A percentile compares a stretch with the other conserved stretches of the same genome.
These are phyloP conservation scores for Carex pumila DNA, from an alignment of 176 grass and related monocot species.

Conservation along the genomic window DNA sequence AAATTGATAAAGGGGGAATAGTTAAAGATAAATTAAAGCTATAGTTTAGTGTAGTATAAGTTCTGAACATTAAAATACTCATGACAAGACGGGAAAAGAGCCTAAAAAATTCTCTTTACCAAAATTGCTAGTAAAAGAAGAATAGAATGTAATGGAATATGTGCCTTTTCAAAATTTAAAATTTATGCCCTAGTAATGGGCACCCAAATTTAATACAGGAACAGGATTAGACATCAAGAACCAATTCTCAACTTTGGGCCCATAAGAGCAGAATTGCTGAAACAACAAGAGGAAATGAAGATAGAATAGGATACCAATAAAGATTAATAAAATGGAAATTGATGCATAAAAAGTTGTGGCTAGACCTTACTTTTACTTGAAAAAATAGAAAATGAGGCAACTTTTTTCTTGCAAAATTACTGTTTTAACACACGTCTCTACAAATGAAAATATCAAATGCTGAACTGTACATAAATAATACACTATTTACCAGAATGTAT, in stretches of 20 bases:
- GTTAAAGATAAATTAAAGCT: not conserved
- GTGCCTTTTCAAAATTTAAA: not conserved
- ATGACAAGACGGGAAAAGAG: not conserved
- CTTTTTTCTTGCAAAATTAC: not conserved
- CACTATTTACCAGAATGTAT: not conserved
- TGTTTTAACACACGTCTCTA: not conserved
- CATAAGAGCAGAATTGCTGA: not conserved
- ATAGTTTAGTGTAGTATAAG: not conserved
- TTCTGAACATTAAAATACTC: not conserved
- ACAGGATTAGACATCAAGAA: slow-evolving; percentile 23
- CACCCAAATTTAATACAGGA: not conserved
- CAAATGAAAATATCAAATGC: not conserved
- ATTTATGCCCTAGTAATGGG: not conserved
- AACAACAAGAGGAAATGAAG: not conserved
- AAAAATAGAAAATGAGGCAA: not conserved
- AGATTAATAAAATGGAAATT: not conserved
- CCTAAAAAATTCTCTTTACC: not conserved
- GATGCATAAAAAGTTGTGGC: not conserved
- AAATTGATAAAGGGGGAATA: not conserved
- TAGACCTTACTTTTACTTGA: not conserved
- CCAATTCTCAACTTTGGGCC: not conserved
- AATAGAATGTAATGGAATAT: not conserved
- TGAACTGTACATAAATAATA: not conserved
- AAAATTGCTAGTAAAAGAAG: not conserved
- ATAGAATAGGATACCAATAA: slow-evolving; percentile 1